Evolutionary conservation across 768 basidiomycete species (phyloP), one percentile per base, ranked within the genome.

Genomic region (Kwoniella newhampshirensis): DNA sequence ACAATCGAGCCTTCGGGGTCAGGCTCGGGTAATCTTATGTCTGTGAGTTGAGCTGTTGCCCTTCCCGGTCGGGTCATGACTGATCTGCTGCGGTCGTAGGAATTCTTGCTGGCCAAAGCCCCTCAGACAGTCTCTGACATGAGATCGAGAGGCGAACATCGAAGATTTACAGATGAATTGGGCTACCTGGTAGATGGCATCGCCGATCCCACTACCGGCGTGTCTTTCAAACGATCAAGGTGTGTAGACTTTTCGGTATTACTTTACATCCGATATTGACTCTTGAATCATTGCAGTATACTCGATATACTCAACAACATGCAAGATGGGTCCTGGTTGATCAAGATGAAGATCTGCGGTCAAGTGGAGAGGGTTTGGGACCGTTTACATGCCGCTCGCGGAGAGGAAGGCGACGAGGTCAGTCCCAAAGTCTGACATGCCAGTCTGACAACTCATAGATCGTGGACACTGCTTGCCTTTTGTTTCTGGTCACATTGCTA

Each of bases 131-230:
- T 73, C 5, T 63, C 75, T 2, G 73, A 76, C 54, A 60, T 74
- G 55, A 32, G 73, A 41, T 71, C 73, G 7, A 64, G 63, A 60
- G 75, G 75, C 1, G 71, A 66, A 45, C 73, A 72, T 32, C 52
- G 75, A 28, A 57, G 65, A n/a, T 71, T 76, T 51, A 64, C 73
- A 60, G 75, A 76, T 57, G 73, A 76, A 54, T 27, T 76, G 4
- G 62, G 43, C 6, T 72, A 67, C 44, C 52, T 74, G 27, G 40
- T 70, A 4, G 75, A 74, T 7, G 63, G 65, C 1, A 52, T 76
- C 8, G 23, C 35, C 17, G 68, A 72, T 57, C 25, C 54, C 1
- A 37, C 32, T 2, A 59, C 59, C 6, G 55, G 60, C 7, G 37
- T 54, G 11, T 47, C 59, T 1, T 49, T 64, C 18, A 58, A 59